These are phyloP conservation scores for Parafenestella ontariensis DNA, from an alignment of 2,329 filamentous ascomycete species.

Conservation along the genomic window DNA sequence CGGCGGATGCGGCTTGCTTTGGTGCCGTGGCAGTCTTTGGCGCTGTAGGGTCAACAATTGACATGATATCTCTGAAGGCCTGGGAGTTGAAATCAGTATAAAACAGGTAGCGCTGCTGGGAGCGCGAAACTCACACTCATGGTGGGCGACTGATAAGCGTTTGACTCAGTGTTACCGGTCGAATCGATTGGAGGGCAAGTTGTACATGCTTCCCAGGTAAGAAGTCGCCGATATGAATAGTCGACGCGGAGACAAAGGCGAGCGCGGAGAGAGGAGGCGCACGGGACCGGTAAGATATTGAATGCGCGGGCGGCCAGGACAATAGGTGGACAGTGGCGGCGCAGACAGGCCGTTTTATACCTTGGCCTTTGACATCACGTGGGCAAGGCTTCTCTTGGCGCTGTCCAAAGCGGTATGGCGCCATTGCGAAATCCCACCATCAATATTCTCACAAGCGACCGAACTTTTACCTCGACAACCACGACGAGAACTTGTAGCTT, in stretches of 20 bases:
- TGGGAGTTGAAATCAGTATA: conserved; percentile 19
- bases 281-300: conserved; percentile 22
- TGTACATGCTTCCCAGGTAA: conserved; percentile 43
- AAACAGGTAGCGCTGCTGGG: conserved; percentile 16
- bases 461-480: conserved; percentile 41
- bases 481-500: conserved; percentile 84
- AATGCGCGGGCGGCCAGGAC: conserved; percentile 26
- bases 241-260: conserved; percentile 16
- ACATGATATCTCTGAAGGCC: conserved; percentile 48
- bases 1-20: conserved; percentile 31
- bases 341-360: conserved; percentile 32
- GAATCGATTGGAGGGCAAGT: conserved; percentile 40
- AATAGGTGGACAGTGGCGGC: conserved; percentile 34
- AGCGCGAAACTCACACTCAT: conserved; percentile 47
- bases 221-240: conserved; percentile 15
- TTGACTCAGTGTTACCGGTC: conserved; percentile 49
- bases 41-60: conserved; percentile 45
- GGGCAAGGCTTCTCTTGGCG: conserved; percentile 10
- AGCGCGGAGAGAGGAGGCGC: conserved; percentile 20
- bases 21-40: conserved; percentile 31
- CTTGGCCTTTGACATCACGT: conserved; percentile 23
- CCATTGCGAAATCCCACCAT: conserved; percentile 17
- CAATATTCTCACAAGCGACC: conserved; percentile 28
- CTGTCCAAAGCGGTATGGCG: conserved; percentile 7
- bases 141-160: conserved; percentile 35